Evolutionary conservation across 2,329 filamentous ascomycete genomes (phyloP), one percentile per base, ranked within the genome.

Genomic region (Teratosphaeriaceae sp.): DNA sequence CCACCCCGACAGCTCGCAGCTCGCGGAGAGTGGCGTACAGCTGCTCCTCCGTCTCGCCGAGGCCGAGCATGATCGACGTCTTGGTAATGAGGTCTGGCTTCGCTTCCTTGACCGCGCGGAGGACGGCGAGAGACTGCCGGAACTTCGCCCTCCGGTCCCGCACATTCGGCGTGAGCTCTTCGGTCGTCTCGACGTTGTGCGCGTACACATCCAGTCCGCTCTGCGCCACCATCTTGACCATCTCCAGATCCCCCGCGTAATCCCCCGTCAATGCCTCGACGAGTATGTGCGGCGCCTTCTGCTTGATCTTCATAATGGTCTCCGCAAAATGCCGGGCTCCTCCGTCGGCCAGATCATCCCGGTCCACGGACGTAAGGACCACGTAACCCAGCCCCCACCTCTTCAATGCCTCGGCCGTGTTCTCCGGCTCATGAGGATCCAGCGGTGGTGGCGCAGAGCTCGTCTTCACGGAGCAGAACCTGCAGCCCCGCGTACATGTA

Each of bases 391-490:
- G 67, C 0, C 92, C 92, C 92, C 92, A 98, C 48, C 92, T 73
- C 34, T 82, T 82, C 53, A 98, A 74, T 16, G 92, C 92, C 70
- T 98, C 92, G 11, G 92, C 89, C 2, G 88, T 95, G 67, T 98
- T 83, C 73, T 98, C 92, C 1, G 92, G 92, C 69, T 98, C 92
- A 66, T 97, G 90, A 2, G 87, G 85, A 63, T 98, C 92, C 38
- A 98, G 76, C 9, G 92, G 86, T 11, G 88, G 82, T 0, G 80
- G 80, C 1, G 73, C 69, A 33, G 85, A 81, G 46, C 72, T 82
- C 2, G 92, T 98, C 75, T 97, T 97, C 40, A 98, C 92, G 52
- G 84, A 88, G 75, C 92, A 98, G 73, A 98, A 98, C 41, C 92
- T 80, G 68, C 92, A 98, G 15, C 90, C 92, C 47, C 92, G 79